Conservation (phyloP, 2,329 filamentous ascomycete genomes). For the Dothiorella sarmentorum region DNA sequence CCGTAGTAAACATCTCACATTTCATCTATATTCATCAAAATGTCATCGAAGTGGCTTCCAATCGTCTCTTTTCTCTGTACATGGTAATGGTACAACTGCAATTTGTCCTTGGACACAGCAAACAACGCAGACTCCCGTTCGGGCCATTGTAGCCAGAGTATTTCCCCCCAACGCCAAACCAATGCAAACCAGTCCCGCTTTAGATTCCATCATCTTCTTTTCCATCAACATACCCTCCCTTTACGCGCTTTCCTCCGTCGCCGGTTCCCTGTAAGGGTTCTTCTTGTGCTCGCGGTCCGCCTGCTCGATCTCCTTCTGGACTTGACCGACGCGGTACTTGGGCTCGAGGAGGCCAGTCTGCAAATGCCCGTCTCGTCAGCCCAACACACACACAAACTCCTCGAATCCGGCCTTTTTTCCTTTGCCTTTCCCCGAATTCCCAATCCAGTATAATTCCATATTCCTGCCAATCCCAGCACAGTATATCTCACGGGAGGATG, state of each 20-base stretch:
- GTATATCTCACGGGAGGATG: too few relatives aligned
- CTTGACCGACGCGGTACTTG: conserved; percentile 32
- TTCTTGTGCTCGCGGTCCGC: conserved; percentile 23
- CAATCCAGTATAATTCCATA: too few relatives aligned
- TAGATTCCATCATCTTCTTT: neutral
- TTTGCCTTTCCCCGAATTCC: neutral
- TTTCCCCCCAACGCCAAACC: conserved; percentile 3
- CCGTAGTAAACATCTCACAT: too few relatives aligned
- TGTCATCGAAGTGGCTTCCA: too few relatives aligned
- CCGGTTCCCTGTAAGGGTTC: neutral
- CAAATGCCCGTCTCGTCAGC: neutral
- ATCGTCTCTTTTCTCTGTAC: neutral
- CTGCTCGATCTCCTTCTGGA: conserved; percentile 31
- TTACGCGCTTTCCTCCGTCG: neutral
- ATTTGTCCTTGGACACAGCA: neutral
- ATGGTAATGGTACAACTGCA: conserved; percentile 11
- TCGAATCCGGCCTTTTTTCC: neutral
- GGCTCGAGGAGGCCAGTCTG: conserved; percentile 38
- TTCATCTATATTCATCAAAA: too few relatives aligned
- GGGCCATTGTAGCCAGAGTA: neutral
- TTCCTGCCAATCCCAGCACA: too few relatives aligned
- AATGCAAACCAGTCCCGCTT: conserved; percentile 1
- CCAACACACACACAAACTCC: too few relatives aligned
- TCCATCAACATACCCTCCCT: neutral
- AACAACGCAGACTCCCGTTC: neutral